Base-by-base conservation (phyloP, 345 rosid genomes). In the Gossypium anomalum region DNA sequence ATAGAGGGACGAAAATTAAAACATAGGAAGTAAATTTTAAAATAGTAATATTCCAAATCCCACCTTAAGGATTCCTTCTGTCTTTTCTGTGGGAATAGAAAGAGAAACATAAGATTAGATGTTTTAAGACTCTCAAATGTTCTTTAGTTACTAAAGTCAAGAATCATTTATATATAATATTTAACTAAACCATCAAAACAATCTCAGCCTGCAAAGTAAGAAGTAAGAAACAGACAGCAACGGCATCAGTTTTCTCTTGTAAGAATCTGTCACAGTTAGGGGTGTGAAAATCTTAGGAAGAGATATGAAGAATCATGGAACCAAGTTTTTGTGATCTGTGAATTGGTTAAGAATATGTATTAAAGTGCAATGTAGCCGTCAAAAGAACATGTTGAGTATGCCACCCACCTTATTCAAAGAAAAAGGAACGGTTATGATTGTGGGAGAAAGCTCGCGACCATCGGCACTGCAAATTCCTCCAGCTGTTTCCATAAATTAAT, bases 121-220 rank as follows among this genome's bases (percentile, higher is more conserved):
- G 38, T 16, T 15, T 34, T 3, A 47, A 2, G 48, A 23, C 25
- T 23, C 25, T 23, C 25, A 23, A 23, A 23, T 23, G 25, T 75
- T 52, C 75, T 52, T 29, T 34, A 27, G 16, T 43, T 49, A 17
- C 56, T 45, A 22, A n/a, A 16, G 12, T 67, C 75, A 41, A 57
- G 72, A 0, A 34, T 34, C 38, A 34, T 34, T 34, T 34, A 4
- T 34, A 34, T 34, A 34, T 4, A 34, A 34, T 34, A 34, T 34
- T 34, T 4, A 34, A 34, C 38, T 34, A 34, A 34, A 34, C 38
- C 79, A 76, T 80, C 84, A 47, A 49, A 68, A 25, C 74, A 51
- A 49, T 49, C n/a, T 49, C 65, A 48, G 70, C 88, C 80, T 75
- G 87, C 85, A 84, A 82, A 79, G 89, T 84, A 77, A 75, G 68